A percentile compares a stretch with the other conserved stretches of the same genome.
phyloP scores from a whole-genome alignment of 176 grass and related monocot genomes.

The Cocos nucifera region DNA sequence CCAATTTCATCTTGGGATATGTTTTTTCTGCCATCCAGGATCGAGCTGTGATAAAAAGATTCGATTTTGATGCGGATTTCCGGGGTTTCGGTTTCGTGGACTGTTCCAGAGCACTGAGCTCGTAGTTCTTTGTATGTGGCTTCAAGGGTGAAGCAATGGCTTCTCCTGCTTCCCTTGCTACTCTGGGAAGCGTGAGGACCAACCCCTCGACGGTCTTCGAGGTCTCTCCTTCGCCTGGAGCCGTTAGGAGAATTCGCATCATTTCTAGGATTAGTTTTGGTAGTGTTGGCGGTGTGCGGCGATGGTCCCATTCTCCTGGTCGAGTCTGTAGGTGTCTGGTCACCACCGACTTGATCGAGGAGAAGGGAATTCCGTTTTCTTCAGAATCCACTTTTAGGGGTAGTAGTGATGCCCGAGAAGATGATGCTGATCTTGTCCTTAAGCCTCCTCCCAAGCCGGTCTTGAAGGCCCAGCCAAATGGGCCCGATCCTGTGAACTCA shows the following conservation, averaged over 20 bases:
- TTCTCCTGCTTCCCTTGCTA: conserved; percentile 73
- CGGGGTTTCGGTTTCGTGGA: not conserved
- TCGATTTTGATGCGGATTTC: conserved; percentile 8
- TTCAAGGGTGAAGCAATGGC: conserved; percentile 48
- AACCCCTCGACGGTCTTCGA: conserved; percentile 26
- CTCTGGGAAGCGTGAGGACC: conserved; percentile 63
- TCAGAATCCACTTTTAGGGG: conserved; percentile 39
- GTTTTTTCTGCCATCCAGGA: not conserved
- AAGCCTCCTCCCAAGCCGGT: conserved; percentile 58
- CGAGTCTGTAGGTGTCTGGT: conserved; percentile 78
- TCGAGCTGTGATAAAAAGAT: conserved; percentile 1
- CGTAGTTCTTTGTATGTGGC: conserved; percentile 20
- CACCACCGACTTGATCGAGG: conserved; percentile 71
- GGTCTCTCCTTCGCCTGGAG: conserved; percentile 7
- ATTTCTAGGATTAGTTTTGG: conserved; percentile 55
- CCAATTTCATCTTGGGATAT: not conserved
- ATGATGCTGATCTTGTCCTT: conserved; percentile 44
- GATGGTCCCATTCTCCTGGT: conserved; percentile 36
- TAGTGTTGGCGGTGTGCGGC: conserved; percentile 20
- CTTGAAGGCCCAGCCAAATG: conserved; percentile 28
- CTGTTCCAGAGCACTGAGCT: not conserved
- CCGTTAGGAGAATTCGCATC: conserved; percentile 34
- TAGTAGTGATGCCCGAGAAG: conserved; percentile 1
- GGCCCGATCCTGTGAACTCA: conserved; percentile 30
- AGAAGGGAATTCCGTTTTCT: conserved; percentile 53